Percentiles rank a stretch among this genome's conserved stretches.
These are phyloP conservation scores for Strobilomyces echinocephalus DNA, from an alignment of 768 basidiomycete species.

Conservation along the genomic window DNA sequence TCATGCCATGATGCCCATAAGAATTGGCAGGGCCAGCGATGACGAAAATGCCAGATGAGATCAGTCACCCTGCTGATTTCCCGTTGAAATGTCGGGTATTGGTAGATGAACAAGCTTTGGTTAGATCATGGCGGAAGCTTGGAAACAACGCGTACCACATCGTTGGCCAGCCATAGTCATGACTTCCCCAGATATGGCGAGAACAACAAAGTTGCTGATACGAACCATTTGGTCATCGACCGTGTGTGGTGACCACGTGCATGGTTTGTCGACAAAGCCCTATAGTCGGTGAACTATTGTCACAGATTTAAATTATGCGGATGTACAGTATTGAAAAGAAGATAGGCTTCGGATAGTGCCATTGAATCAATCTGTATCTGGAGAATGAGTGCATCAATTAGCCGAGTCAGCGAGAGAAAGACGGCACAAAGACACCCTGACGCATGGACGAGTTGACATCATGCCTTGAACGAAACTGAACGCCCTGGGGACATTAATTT, in stretches of 20 bases:
- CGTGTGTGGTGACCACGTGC: constrained; percentile 69
- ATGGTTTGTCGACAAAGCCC: constrained; percentile 65
- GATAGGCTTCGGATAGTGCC: constrained; percentile 77
- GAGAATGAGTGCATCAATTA: background rate
- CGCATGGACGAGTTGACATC: constrained; percentile 54
- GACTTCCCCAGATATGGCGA: constrained; percentile 72
- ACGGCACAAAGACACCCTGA: constrained; percentile 36
- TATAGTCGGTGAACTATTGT: constrained; percentile 18
- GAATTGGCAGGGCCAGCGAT: constrained; percentile 80
- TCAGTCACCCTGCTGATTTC: constrained; percentile 58
- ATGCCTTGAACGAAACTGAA: constrained; percentile 76
- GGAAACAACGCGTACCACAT: constrained; percentile 45
- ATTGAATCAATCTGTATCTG: constrained; percentile 45
- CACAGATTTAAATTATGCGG: background rate
- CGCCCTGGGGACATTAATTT: constrained; percentile 65
- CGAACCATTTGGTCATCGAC: constrained; percentile 77
- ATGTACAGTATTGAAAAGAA: constrained; percentile 55
- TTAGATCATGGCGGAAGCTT: background rate
- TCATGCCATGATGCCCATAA: constrained; percentile 71
- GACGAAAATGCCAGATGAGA: constrained; percentile 60
- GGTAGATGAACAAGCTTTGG: background rate
- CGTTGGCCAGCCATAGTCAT: constrained; percentile 82
- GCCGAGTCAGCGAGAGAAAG: background rate
- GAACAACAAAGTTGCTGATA: constrained; percentile 69
- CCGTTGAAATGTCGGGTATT: background rate